Evolutionary conservation across 2,329 filamentous ascomycete species (phyloP).

Genomic region (Pezicula neosporulosa): DNA sequence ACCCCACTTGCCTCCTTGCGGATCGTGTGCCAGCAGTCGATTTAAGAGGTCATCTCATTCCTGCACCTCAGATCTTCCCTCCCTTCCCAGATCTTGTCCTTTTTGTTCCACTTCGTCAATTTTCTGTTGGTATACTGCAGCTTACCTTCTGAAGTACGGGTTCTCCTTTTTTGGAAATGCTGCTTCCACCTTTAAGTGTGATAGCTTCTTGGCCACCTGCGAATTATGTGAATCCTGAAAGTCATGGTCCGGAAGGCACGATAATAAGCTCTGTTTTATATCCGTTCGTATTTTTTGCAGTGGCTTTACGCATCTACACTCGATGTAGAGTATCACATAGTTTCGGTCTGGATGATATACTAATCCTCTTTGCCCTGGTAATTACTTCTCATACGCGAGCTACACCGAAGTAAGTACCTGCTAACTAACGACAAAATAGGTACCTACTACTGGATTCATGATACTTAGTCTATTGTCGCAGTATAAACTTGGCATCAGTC

Average conservation of each 20-base stretch:
- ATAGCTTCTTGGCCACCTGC: background rate
- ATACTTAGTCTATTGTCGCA: background rate
- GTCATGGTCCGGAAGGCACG: background rate
- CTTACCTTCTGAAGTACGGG: background rate
- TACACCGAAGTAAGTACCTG: background rate
- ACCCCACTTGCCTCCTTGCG: no score
- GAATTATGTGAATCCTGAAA: background rate
- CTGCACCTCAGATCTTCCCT: no score
- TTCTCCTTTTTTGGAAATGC: background rate
- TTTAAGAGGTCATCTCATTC: no score
- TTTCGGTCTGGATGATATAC: background rate
- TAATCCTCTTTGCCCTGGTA: background rate
- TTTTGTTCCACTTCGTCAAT: no score
- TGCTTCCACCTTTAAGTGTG: background rate
- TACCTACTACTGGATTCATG: background rate
- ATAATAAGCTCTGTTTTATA: background rate
- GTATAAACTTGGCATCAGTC: background rate
- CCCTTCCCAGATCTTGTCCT: no score
- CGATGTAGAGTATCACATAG: background rate
- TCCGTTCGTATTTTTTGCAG: background rate
- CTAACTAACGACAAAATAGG: background rate
- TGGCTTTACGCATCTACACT: background rate
- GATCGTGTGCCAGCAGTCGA: no score
- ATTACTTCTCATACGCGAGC: background rate
- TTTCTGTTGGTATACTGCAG: background rate